Evolutionary conservation across 768 basidiomycete genomes (phyloP), one percentile per base, ranked within the genome.

Genomic region (Rossbeevera mucosa): DNA sequence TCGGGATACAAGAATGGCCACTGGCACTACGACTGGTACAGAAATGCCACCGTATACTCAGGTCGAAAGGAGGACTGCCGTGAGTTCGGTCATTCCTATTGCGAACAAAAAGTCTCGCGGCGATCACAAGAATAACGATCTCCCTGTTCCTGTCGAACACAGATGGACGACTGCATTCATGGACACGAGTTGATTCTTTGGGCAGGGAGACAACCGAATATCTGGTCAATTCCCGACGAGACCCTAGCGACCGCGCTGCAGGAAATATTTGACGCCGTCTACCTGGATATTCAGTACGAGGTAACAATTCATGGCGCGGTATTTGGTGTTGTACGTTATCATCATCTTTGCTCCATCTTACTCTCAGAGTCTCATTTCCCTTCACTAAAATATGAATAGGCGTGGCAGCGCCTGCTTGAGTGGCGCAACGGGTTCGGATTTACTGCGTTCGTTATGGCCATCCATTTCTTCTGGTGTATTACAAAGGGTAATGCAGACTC

Each of bases 161-260:
- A 43, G 2, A 24, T 50, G 50, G 30, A 44, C 30, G 0, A 44
- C 26, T 11, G n/a, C 16, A 5, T 52, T 52, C 29, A 41, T 52
- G 45, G 45, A 47, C 29, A 52, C 38, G n/a, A n/a, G n/a, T n/a
- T 3, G 45, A 47, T 47, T 31, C 51, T 52, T 14, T 52, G 51
- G 51, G 51, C 45, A 5, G 22, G 29, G 3, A 40, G 51, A 26
- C 51, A 47, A 16, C 20, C 26, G 8, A 46, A 40, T 5, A 38
- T 46, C 24, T 51, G 51, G 44, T 45, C n/a, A 3, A 51, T 51
- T 51, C 44, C 44, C 3, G 36, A 51, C 0, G 26, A 40, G 21
- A 22, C 25, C 21, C 18, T 51, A 20, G 50, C 26, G 5, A 1
- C 3, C 11, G 44, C 51, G 4, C 44, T 51, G n/a, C 51, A 51